phyloP scores from a whole-genome alignment of 345 rosid species.

The Citrus reticulata region DNA sequence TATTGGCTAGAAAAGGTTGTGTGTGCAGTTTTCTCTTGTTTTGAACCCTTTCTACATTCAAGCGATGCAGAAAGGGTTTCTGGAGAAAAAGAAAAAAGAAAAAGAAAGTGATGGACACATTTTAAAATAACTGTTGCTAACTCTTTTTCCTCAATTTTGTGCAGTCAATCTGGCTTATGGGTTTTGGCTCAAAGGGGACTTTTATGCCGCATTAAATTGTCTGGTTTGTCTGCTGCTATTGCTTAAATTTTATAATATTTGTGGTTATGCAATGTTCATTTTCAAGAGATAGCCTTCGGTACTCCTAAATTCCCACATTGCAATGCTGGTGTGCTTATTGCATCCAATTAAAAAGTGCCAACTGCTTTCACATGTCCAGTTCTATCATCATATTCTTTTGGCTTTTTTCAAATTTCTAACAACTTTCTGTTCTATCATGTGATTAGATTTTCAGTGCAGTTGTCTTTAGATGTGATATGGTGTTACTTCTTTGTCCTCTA shows the following conservation, averaged over 20 bases:
- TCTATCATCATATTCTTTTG: no score
- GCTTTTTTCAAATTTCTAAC: no score
- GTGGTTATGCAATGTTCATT: background rate
- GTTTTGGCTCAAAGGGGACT: constrained; percentile 58
- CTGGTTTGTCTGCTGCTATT: constrained; percentile 49
- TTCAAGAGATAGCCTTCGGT: background rate
- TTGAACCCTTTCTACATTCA: background rate
- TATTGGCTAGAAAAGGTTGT: background rate
- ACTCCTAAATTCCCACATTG: background rate
- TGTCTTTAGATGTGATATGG: constrained; percentile 79
- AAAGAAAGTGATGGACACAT: background rate
- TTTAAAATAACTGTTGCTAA: constrained; percentile 9
- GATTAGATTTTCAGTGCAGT: constrained; percentile 65
- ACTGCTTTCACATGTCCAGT: background rate
- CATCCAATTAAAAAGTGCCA: background rate
- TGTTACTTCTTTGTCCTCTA: constrained; percentile 79
- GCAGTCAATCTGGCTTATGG: constrained; percentile 91
- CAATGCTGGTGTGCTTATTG: background rate
- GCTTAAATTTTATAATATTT: background rate
- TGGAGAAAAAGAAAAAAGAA: background rate
- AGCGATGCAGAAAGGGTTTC: background rate
- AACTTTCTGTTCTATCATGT: constrained; percentile 15
- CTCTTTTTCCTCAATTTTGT: constrained; percentile 14
- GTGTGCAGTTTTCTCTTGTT: background rate
- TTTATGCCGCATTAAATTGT: constrained; percentile 67